Base-by-base conservation (phyloP, 768 basidiomycete genomes). In the Guyanaporus albipodus region DNA sequence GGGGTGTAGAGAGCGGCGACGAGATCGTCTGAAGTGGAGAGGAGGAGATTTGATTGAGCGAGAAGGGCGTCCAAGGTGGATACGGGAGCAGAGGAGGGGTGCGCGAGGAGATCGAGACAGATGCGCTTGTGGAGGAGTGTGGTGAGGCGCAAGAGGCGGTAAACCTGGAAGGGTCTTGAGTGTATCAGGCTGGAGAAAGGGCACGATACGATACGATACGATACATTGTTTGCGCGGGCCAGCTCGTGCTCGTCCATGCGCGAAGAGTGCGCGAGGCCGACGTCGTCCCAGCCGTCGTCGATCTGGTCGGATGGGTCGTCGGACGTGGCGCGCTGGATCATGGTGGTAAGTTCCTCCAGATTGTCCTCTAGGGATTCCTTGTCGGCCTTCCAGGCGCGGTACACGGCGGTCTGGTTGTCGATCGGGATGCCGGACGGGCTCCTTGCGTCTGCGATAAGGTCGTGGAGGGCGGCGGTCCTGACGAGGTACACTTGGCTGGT, bases 261-360 rank as follows among this genome's bases (percentile, higher is more conserved):
- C n/a, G 58, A 67, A 6, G 76, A 63, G n/a, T 65, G 71, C 0
- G 75, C 81, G 15, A 68, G 51, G 0, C 62, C 66, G 10, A 87
- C 67, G 54, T 86, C 85, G 45, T 77, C 77, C 83, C 82, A 85
- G 4, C 82, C 84, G 58, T 80, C 78, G 45, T 75, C 72, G 8
- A 40, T 3, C 9, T 48, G 42, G 21, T 47, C 46, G 4, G 36
- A 29, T 1, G 42, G 15, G 35, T 66, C 62, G 12, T 69, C 69
- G 11, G 59, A 63, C 12, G 55, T 58, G 3, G 57, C 67, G 22
- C 74, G 63, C 23, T 74, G 67, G 44, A 80, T 66, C 69, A 87
- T 76, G 42, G 73, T 74, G 23, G 67, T 66, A 11, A 85, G 64
- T 54, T 91, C 87, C 3, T 70, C 63, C 18, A 81, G 56, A 6